These are phyloP conservation scores for Crucihimalaya himalaica DNA, from an alignment of 345 rosid species.

Conservation along the genomic window DNA sequence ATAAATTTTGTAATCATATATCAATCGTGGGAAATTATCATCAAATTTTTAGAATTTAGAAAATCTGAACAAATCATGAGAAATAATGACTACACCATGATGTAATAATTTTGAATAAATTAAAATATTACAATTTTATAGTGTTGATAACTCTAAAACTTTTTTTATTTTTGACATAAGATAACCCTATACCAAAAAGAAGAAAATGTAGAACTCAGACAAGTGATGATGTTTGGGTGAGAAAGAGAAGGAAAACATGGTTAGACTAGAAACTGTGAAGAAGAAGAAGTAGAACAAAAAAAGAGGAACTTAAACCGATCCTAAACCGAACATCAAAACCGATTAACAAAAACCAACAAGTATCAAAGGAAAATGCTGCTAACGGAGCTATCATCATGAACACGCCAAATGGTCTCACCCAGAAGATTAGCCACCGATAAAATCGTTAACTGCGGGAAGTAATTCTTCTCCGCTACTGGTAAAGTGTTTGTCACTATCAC, in stretches of 20 bases:
- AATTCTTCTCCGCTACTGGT: constrained; percentile 69
- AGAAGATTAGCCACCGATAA: constrained; percentile 78
- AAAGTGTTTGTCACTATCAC: constrained; percentile 79
- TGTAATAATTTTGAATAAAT: neutral
- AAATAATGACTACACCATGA: neutral
- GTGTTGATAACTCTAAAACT: neutral
- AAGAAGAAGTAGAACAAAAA: neutral
- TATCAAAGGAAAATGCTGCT: constrained; percentile 64
- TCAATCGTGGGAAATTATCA: neutral
- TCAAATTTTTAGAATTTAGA: no score
- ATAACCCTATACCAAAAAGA: neutral
- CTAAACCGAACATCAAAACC: constrained; percentile 16
- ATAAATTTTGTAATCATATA: neutral
- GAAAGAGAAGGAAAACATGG: constrained; percentile 23
- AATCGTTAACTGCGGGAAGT: constrained; percentile 76
- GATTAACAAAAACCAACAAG: neutral
- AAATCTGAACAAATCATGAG: neutral
- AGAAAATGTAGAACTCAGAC: neutral
- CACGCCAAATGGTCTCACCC: constrained; percentile 90
- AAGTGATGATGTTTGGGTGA: constrained; percentile 8
- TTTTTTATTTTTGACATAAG: no score
- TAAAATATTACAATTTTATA: neutral
- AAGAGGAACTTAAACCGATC: constrained; percentile 3
- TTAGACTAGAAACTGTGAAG: constrained; percentile 20
- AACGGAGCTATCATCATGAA: constrained; percentile 83